Conservation (phyloP, 345 rosid genomes). For the Xanthoceras sorbifolium region DNA sequence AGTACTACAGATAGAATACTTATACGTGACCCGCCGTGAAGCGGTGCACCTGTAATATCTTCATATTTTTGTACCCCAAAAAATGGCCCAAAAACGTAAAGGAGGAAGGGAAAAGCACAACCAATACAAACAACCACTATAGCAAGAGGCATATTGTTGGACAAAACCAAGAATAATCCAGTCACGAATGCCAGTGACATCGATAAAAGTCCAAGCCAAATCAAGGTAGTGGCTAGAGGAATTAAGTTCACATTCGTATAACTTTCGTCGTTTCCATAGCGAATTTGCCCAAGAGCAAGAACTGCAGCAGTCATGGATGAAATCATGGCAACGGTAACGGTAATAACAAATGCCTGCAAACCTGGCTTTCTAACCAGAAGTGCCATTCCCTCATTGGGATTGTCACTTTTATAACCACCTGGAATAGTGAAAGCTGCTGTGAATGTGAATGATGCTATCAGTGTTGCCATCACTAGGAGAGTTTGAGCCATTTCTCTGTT, state of each 20-base stretch:
- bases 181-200: slow-evolving; percentile 21
- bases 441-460: slow-evolving; percentile 27
- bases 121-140: not conserved
- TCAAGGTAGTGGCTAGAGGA: too few relatives aligned
- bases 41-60: too few relatives aligned
- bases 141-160: not conserved
- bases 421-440: slow-evolving; percentile 23
- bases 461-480: slow-evolving; percentile 16
- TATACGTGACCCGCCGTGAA: too few relatives aligned
- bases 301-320: slow-evolving; percentile 19
- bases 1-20: too few relatives aligned
- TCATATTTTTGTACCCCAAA: too few relatives aligned
- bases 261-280: too few relatives aligned
- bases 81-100: too few relatives aligned
- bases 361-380: not conserved
- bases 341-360: slow-evolving; percentile 20
- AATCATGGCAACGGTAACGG: slow-evolving; percentile 14
- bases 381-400: not conserved
- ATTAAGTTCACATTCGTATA: too few relatives aligned
- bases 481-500: slow-evolving; percentile 14
- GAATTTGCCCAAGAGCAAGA: not conserved
- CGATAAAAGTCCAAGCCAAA: slow-evolving; percentile 7
- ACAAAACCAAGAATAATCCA: slow-evolving; percentile 18
- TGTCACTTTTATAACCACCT: slow-evolving; percentile 8
- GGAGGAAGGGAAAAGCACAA: not conserved